Evolutionary conservation across 305 asterid species (phyloP).

Genomic region (Solanum hybrid): DNA sequence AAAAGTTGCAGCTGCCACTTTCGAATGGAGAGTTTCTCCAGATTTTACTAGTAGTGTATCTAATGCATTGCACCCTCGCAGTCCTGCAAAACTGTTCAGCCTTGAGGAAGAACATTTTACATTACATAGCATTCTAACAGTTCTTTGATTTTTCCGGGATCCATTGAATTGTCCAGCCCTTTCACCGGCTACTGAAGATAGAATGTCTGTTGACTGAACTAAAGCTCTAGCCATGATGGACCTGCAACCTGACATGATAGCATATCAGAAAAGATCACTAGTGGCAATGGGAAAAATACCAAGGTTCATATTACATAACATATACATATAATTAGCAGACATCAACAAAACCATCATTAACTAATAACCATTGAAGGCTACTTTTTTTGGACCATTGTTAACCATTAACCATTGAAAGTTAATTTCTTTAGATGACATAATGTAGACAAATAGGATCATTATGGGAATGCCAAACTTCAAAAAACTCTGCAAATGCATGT

Average conservation of each 20-base stretch:
- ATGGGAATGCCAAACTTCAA: not conserved
- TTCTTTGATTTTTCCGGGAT: slow-evolving; percentile 35
- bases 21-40: slow-evolving; percentile 48
- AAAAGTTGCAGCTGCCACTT: slow-evolving; percentile 38
- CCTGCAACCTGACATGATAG: slow-evolving; percentile 17
- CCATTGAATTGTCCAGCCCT: slow-evolving; percentile 43
- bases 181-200: slow-evolving; percentile 41
- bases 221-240: slow-evolving; percentile 54
- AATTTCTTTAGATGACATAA: not conserved
- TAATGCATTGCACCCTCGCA: slow-evolving; percentile 60
- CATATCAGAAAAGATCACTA: not conserved
- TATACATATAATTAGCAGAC: not conserved
- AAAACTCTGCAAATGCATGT: not conserved
- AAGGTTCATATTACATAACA: not conserved
- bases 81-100: slow-evolving; percentile 47
- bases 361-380: not conserved
- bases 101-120: slow-evolving; percentile 18
- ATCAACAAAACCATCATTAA: not conserved
- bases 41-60: slow-evolving; percentile 37
- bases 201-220: slow-evolving; percentile 51
- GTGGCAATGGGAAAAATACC: not conserved
- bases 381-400: not conserved
- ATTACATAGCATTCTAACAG: slow-evolving; percentile 38
- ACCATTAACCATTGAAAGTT: not conserved
- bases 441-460: not conserved